Evolutionary conservation across 2,329 filamentous ascomycete genomes (phyloP), one percentile per base, ranked within the genome.

Genomic region (Nemania diffusa): DNA sequence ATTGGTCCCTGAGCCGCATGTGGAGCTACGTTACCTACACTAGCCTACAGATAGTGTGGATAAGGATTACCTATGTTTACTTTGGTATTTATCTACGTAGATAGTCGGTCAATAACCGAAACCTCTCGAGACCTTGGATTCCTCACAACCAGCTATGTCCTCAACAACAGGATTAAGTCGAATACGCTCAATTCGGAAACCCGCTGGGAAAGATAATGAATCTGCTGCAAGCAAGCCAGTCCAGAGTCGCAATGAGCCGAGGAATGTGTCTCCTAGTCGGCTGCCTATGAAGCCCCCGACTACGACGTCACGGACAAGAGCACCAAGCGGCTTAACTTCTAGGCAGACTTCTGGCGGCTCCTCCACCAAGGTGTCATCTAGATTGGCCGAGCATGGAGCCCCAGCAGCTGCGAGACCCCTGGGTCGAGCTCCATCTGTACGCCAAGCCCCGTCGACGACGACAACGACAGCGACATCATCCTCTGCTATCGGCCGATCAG

Each of bases 181-280:
- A 59, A 79, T 84, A 32, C 81, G 84, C 20, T 86, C 85, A 2
- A 71, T 87, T 63, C 84, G 84, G 40, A 83, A 83, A 65, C 83
- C 80, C 20, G 72, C 75, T 3, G 44, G 62, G 20, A 68, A 68
- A 9, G 69, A 69, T 51, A 62, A 50, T 62, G 48, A 56, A n/a
- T 13, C 64, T 71, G 42, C 69, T 60, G 55, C 69, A 53, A 65
- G 59, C 17, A 69, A 70, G 27, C 57, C 72, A 62, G 50, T 68
- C 59, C 63, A 67, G 46, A 68, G 50, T 46, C 68, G 71, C 51
- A 72, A 50, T 56, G 75, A 77, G 44, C 63, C 74, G 27, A 78
- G 81, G 64, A 81, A 76, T 71, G 73, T 71, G 20, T 87, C 85
- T 9, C 84, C 85, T 1, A 87, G 82, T 73, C 81, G 84, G 44